These are phyloP conservation scores for Capronia epimyces DNA, from an alignment of 2,329 filamentous ascomycete species.

Conservation along the genomic window DNA sequence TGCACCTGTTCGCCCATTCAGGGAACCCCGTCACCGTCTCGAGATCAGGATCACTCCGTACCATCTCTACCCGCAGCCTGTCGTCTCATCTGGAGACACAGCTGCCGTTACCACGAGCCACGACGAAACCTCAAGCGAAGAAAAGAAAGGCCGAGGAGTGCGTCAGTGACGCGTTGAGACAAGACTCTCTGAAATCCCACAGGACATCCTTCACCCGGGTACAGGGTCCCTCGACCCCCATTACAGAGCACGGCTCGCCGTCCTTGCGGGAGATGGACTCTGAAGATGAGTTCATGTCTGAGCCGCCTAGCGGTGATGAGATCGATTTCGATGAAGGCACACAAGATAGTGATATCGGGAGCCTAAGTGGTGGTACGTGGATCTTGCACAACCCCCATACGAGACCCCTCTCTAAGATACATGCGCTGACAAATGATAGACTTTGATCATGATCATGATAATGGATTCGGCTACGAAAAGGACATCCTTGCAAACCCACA, in stretches of 20 bases:
- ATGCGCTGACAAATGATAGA: slow-evolving; percentile 38
- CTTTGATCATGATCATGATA: slow-evolving; percentile 54
- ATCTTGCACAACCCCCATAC: neutral
- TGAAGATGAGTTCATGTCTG: slow-evolving; percentile 88
- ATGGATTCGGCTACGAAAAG: slow-evolving; percentile 61
- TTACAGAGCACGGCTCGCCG: slow-evolving; percentile 39
- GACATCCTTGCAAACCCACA: slow-evolving; percentile 66
- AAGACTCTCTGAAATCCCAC: slow-evolving; percentile 32
- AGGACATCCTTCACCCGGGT: slow-evolving; percentile 30
- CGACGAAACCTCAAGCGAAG: slow-evolving; percentile 49
- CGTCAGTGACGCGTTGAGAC: slow-evolving; percentile 29
- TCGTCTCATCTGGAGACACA: slow-evolving; percentile 27
- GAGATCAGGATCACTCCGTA: slow-evolving; percentile 2
- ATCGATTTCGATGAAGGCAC: slow-evolving; percentile 62
- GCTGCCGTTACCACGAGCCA: slow-evolving; percentile 32
- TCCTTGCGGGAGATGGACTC: slow-evolving; percentile 69
- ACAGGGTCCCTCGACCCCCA: slow-evolving; percentile 46
- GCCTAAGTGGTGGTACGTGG: slow-evolving; percentile 24
- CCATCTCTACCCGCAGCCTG: slow-evolving; percentile 20
- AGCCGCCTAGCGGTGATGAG: slow-evolving; percentile 68
- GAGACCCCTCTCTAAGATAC: neutral
- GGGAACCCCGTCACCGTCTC: neutral
- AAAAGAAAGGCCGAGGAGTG: slow-evolving; percentile 52
- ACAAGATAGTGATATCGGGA: slow-evolving; percentile 63
- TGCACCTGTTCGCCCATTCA: neutral